Percentiles rank a stretch among this genome's conserved stretches.
These are phyloP conservation scores for Botrytis hyacinthi DNA, from an alignment of 2,329 filamentous ascomycete species.

Conservation along the genomic window DNA sequence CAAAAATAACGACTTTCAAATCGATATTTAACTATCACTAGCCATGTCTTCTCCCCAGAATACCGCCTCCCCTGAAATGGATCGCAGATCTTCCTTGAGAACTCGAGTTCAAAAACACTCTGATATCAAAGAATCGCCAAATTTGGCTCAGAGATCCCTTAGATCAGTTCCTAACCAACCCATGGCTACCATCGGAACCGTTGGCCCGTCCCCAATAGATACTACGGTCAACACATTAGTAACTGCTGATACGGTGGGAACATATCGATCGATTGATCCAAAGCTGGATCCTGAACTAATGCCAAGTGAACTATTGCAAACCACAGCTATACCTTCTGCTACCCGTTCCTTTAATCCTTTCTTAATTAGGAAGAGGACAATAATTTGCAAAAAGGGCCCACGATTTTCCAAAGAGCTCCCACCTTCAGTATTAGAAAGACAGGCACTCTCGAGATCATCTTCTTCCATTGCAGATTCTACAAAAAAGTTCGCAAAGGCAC, in stretches of 20 bases:
- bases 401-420: background rate
- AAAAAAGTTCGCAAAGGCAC: background rate
- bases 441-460: no score
- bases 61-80: no score
- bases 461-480: background rate
- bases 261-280: background rate
- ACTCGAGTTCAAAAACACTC: background rate
- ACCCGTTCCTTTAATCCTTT: background rate
- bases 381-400: background rate
- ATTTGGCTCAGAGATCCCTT: background rate
- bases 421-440: background rate
- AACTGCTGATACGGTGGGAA: background rate
- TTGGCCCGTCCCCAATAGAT: no score
- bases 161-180: no score
- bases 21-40: background rate
- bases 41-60: background rate
- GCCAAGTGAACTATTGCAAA: background rate
- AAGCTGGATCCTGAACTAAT: background rate
- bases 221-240: fast-evolving
- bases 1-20: background rate
- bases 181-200: no score
- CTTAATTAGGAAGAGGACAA: background rate
- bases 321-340: no score
- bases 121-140: background rate
- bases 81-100: background rate